Base-by-base conservation (phyloP, 2,329 filamentous ascomycete genomes). In the Lizonia empirigonia region DNA sequence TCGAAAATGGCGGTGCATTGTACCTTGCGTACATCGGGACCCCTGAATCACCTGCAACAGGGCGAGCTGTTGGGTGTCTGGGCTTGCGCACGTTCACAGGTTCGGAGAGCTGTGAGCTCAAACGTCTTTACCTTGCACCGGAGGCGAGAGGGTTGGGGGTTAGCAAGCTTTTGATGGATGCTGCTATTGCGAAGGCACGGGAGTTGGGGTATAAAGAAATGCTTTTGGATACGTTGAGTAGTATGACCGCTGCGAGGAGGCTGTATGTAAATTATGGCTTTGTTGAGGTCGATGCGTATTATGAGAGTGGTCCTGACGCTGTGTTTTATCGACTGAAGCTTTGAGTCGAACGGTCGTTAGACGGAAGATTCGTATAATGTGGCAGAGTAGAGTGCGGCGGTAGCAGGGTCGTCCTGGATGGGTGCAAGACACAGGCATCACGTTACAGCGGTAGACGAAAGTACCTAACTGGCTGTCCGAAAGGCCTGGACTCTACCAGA, bases 251-350 rank as follows among this genome's bases (percentile, higher is more conserved):
- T 9, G 82, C 83, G 16, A 74, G 75, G 51, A 65, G 59, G 24
- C 56, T 85, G 56, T 85, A 86, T 69, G 64, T 64, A 39, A 64
- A 63, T 4, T 63, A 77, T 53, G 82, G 83, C 1, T 85, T 86
- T 65, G 68, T 70, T 55, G 76, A 80, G 57, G 77, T 78, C 30
- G 71, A 74, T 32, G 64, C 74, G 19, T 86, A 85, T 60, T 85
- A 85, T 65, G 75, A 82, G 12, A 84, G 79, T 26, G 58, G 84
- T 27, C 71, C 79, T 41, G 77, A 75, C 22, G 83, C 82, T 6
- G 69, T 80, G 13, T 86, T 84, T 61, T 70, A 85, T 61, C 74
- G 69, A 22, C 58, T 78, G 48, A 60, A 59, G 9, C 44, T 72
- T 34, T 60, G 33, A 55, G 10, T 5, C 7, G 10, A 8, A 16